Base-by-base conservation (phyloP, 2,329 filamentous ascomycete genomes). In the Hymenotorrendiella dingleyae region DNA sequence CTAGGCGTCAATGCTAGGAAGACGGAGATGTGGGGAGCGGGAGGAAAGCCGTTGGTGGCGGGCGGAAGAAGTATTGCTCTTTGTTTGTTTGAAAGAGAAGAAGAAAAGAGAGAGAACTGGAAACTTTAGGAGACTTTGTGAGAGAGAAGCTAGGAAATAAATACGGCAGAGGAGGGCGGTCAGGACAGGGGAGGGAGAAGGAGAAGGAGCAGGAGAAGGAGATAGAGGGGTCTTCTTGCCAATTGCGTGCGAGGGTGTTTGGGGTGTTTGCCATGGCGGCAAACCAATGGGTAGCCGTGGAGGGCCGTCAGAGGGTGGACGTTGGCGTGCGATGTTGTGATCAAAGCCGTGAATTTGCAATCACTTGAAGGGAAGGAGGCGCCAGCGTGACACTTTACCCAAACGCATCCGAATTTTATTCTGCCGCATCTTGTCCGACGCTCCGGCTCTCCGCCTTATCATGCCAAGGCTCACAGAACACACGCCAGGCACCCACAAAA, bases 401-500 rank as follows among this genome's bases (percentile, higher is more conserved):
- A 11, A 21, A 36, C 16, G 16, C 23, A 14, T 23, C n/a, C 16
- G 24, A 20, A 12, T 22, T 14, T 1, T 10, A 21, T 7, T 22
- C 19, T 7, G 35, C 20, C n/a, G 14, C 22, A 24, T 10, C 35
- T 37, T 37, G 27, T 26, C 35, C 14, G 23, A 37, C 5, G 5
- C 12, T 8, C 24, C 24, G n/a, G 24, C 24, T 27, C 24, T 8
- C 24, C 24, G n/a, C 8, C 24, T 27, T 8, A 27, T n/a, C 24
- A 27, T 8, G 24, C n/a, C n/a, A n/a, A n/a, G n/a, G n/a, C n/a
- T n/a, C n/a, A n/a, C n/a, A n/a, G n/a, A n/a, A n/a, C 16, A 20
- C 29, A 22, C 39, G 45, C 45, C 45, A 47, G 45, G 45, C 45
- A 43, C 35, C 36, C 22, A 43, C n/a, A 26, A 26, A 10, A 6